A percentile compares a stretch with the other conserved stretches of the same genome.
Conservation (phyloP, 148 eudicot species). For the Chenopodium album region DNA sequence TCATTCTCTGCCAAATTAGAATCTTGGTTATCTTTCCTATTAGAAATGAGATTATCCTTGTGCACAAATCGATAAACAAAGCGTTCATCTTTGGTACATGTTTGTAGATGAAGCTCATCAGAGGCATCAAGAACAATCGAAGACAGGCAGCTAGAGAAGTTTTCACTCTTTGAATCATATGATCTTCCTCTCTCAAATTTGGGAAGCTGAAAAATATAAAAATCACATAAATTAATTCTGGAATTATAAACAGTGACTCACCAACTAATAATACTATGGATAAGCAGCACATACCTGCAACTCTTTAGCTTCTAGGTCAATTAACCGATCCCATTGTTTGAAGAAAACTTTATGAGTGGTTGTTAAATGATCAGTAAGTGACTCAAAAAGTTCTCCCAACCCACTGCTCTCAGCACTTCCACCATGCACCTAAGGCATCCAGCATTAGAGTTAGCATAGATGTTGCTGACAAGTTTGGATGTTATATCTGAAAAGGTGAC, state of each 20-base stretch:
- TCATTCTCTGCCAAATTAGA: slow-evolving; percentile 38
- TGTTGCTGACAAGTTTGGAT: neutral
- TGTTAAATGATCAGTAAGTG: slow-evolving; percentile 76
- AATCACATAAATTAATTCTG: slow-evolving; percentile 18
- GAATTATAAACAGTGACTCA: neutral
- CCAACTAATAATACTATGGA: neutral
- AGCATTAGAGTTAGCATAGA: slow-evolving; percentile 19
- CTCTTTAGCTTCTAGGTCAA: slow-evolving; percentile 93
- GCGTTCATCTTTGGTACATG: slow-evolving; percentile 43
- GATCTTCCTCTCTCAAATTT: slow-evolving; percentile 50
- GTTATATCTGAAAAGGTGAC: neutral
- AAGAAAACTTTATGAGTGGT: slow-evolving; percentile 62
- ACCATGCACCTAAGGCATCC: slow-evolving; percentile 61
- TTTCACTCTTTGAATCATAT: slow-evolving; percentile 39
- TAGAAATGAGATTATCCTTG: slow-evolving; percentile 37
- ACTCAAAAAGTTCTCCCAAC: slow-evolving; percentile 63
- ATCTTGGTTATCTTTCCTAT: slow-evolving; percentile 26
- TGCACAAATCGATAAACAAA: slow-evolving; percentile 71
- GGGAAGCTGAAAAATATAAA: slow-evolving; percentile 38
- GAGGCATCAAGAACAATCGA: slow-evolving; percentile 78
- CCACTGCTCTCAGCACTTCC: slow-evolving; percentile 87
- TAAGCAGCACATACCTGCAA: slow-evolving; percentile 48
- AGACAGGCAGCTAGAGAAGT: slow-evolving; percentile 46
- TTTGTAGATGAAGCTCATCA: slow-evolving; percentile 36
- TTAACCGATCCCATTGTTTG: slow-evolving; percentile 71